These are phyloP conservation scores for Globisporangium sylvaticum DNA, from an alignment of 352 stramenopile species.

Conservation along the genomic window DNA sequence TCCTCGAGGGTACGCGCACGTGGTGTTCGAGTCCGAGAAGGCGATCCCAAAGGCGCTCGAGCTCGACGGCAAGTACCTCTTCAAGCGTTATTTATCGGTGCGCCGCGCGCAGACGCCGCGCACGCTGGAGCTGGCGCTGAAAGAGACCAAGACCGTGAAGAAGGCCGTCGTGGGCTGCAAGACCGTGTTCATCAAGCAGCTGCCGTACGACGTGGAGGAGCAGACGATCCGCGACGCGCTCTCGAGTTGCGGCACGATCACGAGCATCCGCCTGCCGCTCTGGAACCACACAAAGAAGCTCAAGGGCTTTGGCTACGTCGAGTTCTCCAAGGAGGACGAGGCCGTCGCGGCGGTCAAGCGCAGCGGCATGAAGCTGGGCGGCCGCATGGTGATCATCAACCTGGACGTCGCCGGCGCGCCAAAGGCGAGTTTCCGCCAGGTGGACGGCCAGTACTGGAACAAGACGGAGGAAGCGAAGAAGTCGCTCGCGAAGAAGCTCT, in stretches of 20 bases:
- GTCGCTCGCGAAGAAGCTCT: constrained; percentile 72
- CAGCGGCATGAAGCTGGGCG: constrained; percentile 84
- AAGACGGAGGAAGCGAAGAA: constrained; percentile 87
- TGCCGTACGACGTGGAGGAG: constrained; percentile 91
- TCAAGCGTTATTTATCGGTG: constrained; percentile 88
- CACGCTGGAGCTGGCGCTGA: constrained; percentile 61
- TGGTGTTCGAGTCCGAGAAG: constrained; percentile 85
- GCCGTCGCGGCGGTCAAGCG: constrained; percentile 62
- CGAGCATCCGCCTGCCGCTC: constrained; percentile 90
- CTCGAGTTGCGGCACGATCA: constrained; percentile 84
- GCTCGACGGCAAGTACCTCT: constrained; percentile 88
- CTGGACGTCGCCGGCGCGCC: constrained; percentile 89
- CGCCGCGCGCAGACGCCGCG: constrained; percentile 69
- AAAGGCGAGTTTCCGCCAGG: constrained; percentile 89
- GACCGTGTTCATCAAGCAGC: constrained; percentile 94
- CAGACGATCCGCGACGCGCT: constrained; percentile 83
- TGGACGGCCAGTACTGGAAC: constrained; percentile 83
- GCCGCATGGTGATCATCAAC: constrained; percentile 90
- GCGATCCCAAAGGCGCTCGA: constrained; percentile 78
- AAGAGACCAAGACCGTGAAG: constrained; percentile 64
- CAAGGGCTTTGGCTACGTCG: constrained; percentile 96
- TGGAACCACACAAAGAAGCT: constrained; percentile 93
- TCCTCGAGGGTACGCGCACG: constrained; percentile 89
- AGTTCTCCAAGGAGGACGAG: constrained; percentile 80
- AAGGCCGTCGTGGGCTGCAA: constrained; percentile 81